Evolutionary conservation across 768 basidiomycete genomes (phyloP), one percentile per base, ranked within the genome.

Genomic region (Hortiboletus flavorubellus): DNA sequence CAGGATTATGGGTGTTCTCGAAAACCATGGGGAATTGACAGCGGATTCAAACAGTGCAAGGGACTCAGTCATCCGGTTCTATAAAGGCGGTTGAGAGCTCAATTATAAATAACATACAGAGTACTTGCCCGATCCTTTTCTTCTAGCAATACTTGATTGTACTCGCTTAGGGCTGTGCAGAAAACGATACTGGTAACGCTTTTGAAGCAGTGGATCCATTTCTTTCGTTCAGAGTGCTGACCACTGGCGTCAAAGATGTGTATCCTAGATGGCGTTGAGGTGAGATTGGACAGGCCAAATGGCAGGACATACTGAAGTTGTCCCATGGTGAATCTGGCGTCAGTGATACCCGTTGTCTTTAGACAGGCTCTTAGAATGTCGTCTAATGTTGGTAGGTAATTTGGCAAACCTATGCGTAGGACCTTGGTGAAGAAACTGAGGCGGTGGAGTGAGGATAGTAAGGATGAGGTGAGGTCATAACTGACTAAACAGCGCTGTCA

Each of bases 401-500:
- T 85, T 0, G 83, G 78, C 2, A 81, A 71, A 2, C 90, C 91
- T 68, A 98, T 94, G 43, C 93, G 84, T n/a, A 83, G 73, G 10
- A 93, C 87, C 50, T 93, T 84, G 11, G 79, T 77, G 72, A 97
- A 95, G 74, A 98, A 98, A 71, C 91, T 93, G 56, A 10, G 18
- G 40, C 12, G 9, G 15, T 8, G 2, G 3, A 12, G 14, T 59
- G 18, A 56, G 60, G 23, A 49, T 21, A 23, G 31, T 0, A 33
- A 7, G 11, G 47, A 40, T 2, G 31, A 15, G 18, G 48, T 7
- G 3, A 41, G 34, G 40, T 21, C 9, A 26, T 11, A n/a, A 80
- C 89, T 67, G 62, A 92, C 91, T 96, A 96, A 42, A 78, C 78
- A 0, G 95, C 95, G n/a, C 84, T 90, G 67, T 97, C 95, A 91